Conservation (phyloP, 2,329 filamentous ascomycete species). For the Fusarium pseudonygamai region DNA sequence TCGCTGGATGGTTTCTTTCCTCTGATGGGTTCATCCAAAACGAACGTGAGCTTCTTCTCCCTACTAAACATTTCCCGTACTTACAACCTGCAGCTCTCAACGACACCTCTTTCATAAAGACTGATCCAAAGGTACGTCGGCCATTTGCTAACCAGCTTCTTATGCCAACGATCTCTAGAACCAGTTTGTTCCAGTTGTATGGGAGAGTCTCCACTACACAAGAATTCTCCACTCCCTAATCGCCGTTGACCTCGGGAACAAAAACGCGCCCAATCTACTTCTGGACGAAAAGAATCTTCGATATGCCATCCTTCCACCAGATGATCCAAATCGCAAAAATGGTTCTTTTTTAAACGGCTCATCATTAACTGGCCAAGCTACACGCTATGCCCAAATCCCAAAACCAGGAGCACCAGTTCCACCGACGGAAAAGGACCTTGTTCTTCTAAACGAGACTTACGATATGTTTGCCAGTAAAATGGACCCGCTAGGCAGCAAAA, state of each 20-base stretch:
- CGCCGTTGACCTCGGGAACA: slow-evolving; percentile 15
- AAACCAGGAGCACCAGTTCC: neutral
- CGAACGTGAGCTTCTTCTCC: neutral
- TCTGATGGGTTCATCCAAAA: neutral
- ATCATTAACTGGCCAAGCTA: neutral
- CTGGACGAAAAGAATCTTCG: neutral
- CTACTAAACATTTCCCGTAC: no score
- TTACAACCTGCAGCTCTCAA: neutral
- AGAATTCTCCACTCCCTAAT: slow-evolving; percentile 17
- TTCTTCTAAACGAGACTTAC: slow-evolving; percentile 14
- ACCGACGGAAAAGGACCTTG: neutral
- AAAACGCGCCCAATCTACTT: neutral
- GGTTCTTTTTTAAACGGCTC: neutral
- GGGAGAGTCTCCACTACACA: slow-evolving; percentile 17
- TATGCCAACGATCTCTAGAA: neutral
- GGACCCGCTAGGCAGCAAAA: neutral
- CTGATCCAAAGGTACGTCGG: rapidly evolving
- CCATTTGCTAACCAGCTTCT: rapidly evolving
- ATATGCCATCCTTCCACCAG: slow-evolving; percentile 17
- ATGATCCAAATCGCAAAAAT: slow-evolving; percentile 8
- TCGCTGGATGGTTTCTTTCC: slow-evolving; percentile 5
- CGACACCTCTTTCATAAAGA: neutral
- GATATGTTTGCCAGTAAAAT: neutral
- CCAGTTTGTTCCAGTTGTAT: neutral
- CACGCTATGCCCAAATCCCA: slow-evolving; percentile 6